These are phyloP conservation scores for Arxiozyma telluris DNA, from an alignment of 1,139 yeast genomes.

Conservation along the genomic window DNA sequence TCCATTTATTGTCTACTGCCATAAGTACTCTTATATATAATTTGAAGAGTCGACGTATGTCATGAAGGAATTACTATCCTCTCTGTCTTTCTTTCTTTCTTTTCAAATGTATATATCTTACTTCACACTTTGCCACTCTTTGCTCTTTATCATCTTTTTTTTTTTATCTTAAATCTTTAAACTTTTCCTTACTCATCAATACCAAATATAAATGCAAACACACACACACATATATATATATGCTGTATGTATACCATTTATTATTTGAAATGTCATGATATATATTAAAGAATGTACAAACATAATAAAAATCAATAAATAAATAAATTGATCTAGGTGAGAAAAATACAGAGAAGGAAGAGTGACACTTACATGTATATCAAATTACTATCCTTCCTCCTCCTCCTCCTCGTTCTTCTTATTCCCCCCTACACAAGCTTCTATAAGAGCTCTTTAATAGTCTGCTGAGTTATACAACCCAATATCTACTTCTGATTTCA, in stretches of 20 bases:
- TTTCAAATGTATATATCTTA: no score
- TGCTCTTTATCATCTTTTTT: no score
- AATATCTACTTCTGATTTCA: constrained; percentile 85
- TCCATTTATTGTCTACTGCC: not conserved
- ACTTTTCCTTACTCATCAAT: no score
- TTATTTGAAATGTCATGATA: not conserved
- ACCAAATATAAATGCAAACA: not conserved
- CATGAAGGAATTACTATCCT: no score
- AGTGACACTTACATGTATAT: not conserved
- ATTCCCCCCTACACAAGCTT: not conserved
- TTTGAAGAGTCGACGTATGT: no score
- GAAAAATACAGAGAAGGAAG: not conserved
- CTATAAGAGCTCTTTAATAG: constrained; percentile 29
- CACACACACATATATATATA: not conserved
- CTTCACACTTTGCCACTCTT: no score
- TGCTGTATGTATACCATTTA: not conserved
- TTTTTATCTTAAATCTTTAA: no score
- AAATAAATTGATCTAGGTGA: not conserved
- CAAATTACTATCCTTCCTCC: no score
- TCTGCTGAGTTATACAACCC: constrained; percentile 87
- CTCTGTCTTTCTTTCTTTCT: no score
- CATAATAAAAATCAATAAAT: not conserved
- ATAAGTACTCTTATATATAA: no score
- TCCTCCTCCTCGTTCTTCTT: not conserved
- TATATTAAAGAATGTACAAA: not conserved